A percentile compares a stretch with the other conserved stretches of the same genome.
Evolutionary conservation across 116 monocot species (phyloP).

Genomic region (Phalaenopsis hybrid): DNA sequence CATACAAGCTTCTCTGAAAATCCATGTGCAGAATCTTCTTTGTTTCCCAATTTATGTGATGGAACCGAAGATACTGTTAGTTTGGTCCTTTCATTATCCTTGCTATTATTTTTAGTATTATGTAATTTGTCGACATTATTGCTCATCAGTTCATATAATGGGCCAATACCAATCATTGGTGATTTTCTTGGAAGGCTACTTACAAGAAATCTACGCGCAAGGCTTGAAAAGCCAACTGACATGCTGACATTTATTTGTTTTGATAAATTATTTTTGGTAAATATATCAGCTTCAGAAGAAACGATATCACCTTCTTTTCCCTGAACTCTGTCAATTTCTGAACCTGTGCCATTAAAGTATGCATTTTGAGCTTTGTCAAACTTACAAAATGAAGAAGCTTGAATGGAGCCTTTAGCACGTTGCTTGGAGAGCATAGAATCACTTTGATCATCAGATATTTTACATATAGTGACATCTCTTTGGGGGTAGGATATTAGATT

Average conservation of each 20-base stretch:
- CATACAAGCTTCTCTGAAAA: constrained; percentile 17
- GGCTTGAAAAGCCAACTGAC: constrained; percentile 53
- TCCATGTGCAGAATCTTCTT: constrained; percentile 21
- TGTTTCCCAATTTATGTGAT: constrained; percentile 9
- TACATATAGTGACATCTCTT: neutral
- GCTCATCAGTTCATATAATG: constrained; percentile 16
- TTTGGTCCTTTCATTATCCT: constrained; percentile 12
- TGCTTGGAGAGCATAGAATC: constrained; percentile 9
- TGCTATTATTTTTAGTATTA: constrained; percentile 20
- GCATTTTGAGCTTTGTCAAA: constrained; percentile 9
- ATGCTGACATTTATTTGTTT: constrained; percentile 14
- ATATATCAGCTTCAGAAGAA: constrained; percentile 10
- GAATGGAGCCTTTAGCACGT: constrained; percentile 7
- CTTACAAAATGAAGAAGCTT: constrained; percentile 8
- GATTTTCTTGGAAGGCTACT: constrained; percentile 45
- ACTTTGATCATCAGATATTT: constrained; percentile 3
- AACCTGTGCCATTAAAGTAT: neutral
- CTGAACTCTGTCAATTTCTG: constrained; percentile 6
- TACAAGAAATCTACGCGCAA: constrained; percentile 54
- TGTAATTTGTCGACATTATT: constrained; percentile 16
- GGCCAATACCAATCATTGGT: constrained; percentile 15
- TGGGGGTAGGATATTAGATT: neutral
- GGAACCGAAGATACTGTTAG: constrained; percentile 3
- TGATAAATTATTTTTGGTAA: constrained; percentile 13
- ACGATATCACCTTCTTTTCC: neutral